Evolutionary conservation across 225 moss, liverwort and hornwort species (phyloP).

Genomic region (Climacium dendroides): DNA sequence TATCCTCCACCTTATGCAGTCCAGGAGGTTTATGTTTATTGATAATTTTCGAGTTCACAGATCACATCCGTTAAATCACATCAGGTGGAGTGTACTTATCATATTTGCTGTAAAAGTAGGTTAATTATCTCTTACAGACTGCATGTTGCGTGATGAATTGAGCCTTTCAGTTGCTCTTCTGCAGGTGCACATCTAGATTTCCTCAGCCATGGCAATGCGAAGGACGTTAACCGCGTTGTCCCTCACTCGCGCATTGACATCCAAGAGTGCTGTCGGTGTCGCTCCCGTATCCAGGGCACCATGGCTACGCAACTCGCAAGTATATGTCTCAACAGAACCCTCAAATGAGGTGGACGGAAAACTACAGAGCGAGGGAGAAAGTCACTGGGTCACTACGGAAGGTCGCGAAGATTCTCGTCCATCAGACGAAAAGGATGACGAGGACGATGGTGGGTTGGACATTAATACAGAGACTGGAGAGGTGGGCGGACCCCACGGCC

Average conservation of each 20-base stretch:
- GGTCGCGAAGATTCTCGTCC: background rate
- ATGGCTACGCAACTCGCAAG: background rate
- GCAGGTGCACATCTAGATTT: background rate
- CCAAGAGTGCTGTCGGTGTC: background rate
- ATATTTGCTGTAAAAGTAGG: background rate
- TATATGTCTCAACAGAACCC: slow-evolving; percentile 1
- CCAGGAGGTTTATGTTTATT: background rate
- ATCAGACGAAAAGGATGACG: slow-evolving; percentile 4
- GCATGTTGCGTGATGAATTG: background rate
- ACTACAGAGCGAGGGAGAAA: slow-evolving; percentile 6
- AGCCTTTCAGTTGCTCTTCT: background rate
- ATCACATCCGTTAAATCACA: background rate
- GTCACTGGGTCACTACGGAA: slow-evolving; percentile 12
- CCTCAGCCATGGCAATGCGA: slow-evolving; percentile 10
- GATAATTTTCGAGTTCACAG: background rate
- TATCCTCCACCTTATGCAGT: background rate
- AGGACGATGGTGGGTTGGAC: slow-evolving; percentile 32
- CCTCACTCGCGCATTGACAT: background rate
- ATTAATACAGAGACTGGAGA: slow-evolving; percentile 26
- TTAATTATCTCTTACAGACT: background rate
- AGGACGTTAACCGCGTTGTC: slow-evolving; percentile 6
- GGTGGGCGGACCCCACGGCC: slow-evolving; percentile 50
- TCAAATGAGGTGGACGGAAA: background rate
- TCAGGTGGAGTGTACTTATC: background rate
- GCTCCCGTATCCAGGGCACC: background rate